phyloP scores from a whole-genome alignment of 306 rosid species.

The barrel medic (Medicago truncatula) region MtrunA17r5.0-ANR NC_053045.1:27426001-27426500 shows the following conservation, averaged over 20 bases:
- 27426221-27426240: too few species aligned
- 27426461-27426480: too few species aligned
- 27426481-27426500: too few species aligned
- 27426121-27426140: not conserved
- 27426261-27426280: too few species aligned
- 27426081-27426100: not conserved
- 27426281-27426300: not conserved
- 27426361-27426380: too few species aligned
- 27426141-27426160: not conserved
- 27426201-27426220: too few species aligned
- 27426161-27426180: not conserved
- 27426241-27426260: not conserved
- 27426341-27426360: not conserved
- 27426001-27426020: not conserved
- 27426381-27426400: too few species aligned
- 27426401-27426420: too few species aligned
- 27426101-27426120: not conserved
- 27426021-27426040: slow-evolving; percentile 10
- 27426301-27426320: not conserved
- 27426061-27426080: slow-evolving; percentile 3
- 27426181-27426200: not conserved
- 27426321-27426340: not conserved
- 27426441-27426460: too few species aligned
- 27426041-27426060: not conserved
- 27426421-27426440: too few species aligned